Evolutionary conservation across 202 grass and related monocot genomes (phyloP), one percentile per base, ranked within the genome.

Genomic region (Alloteropsis angusta): DNA sequence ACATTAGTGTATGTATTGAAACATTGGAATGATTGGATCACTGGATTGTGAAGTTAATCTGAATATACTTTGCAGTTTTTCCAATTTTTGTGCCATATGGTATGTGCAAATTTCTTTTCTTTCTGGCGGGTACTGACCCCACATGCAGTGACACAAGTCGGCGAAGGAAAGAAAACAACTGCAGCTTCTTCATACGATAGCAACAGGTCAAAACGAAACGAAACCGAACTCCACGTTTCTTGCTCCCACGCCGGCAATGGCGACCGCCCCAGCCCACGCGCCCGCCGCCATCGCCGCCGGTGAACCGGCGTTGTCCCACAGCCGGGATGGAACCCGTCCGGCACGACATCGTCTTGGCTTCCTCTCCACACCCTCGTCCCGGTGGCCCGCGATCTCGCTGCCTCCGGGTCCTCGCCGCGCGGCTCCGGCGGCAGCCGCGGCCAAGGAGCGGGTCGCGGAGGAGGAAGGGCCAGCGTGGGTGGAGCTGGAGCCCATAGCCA

Each of bases 401-500:
- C n/a, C n/a, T n/a, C n/a, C n/a, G n/a, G n/a, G n/a, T n/a, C 85
- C 48, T 61, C 80, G 47, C 77, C 38, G 13, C 23, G 66, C 65
- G 69, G 74, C 47, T 71, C n/a, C n/a, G n/a, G n/a, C n/a, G n/a
- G 77, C 71, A 0, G 70, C 80, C 52, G 64, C 82, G 12, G 78
- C 82, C 61, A 71, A 61, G 16, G 74, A 46, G 68, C 56, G 55
- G 67, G 45, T 79, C 13, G 65, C 60, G 57, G 89, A 68, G 47
- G 89, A 88, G 5, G n/a, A n/a, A n/a, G 91, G 28, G 2, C 85
- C 87, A 49, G 36, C 65, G 56, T 92, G 73, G 59, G 78, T 97
- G 13, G 91, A 90, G 70, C 78, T 97, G 69, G 83, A 77, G 55
- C 82, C 80, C 58, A 87, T 97, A 83, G 30, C 76, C 34, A 68